Conservation (phyloP, 2,329 filamentous ascomycete genomes). For the Achaetomium macrosporum region DNA sequence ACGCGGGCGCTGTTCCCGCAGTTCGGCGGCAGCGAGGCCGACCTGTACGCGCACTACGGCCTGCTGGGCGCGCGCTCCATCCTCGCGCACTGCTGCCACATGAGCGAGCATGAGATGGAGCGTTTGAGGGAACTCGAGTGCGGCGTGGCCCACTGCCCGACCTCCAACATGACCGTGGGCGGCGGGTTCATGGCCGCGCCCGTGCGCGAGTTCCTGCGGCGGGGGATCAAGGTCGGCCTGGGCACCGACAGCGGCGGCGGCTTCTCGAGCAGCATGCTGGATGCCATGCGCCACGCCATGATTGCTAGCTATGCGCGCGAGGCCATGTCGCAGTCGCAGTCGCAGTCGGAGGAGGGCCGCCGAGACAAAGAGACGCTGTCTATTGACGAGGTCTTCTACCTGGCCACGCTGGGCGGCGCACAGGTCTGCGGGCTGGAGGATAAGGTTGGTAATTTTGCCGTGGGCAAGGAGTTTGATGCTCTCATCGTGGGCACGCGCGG, state of each 20-base stretch:
- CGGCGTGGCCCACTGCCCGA: conserved; percentile 59
- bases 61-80: conserved; percentile 52
- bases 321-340: conserved; percentile 34
- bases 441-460: conserved; percentile 50
- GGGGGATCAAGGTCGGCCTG: conserved; percentile 59
- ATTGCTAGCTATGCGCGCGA: conserved; percentile 48
- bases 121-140: conserved; percentile 43
- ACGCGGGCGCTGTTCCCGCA: conserved; percentile 51
- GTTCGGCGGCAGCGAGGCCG: conserved; percentile 48
- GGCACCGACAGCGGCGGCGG: conserved; percentile 61
- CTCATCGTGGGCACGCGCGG: conserved; percentile 40
- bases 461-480: conserved; percentile 59
- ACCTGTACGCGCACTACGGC: conserved; percentile 52
- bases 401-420: conserved; percentile 58
- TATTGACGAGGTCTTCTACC: conserved; percentile 49
- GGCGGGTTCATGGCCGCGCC: conserved; percentile 59
- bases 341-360: no score
- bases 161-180: conserved; percentile 57
- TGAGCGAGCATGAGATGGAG: conserved; percentile 50
- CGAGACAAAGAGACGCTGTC: conserved; percentile 42
- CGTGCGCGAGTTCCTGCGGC: conserved; percentile 49
- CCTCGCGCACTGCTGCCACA: conserved; percentile 61
- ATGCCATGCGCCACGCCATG: conserved; percentile 53
- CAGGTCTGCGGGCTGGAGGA: conserved; percentile 49
- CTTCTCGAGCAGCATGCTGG: conserved; percentile 54